phyloP scores from a whole-genome alignment of 176 grass and related monocot species.

The Oryza longistaminata region DNA sequence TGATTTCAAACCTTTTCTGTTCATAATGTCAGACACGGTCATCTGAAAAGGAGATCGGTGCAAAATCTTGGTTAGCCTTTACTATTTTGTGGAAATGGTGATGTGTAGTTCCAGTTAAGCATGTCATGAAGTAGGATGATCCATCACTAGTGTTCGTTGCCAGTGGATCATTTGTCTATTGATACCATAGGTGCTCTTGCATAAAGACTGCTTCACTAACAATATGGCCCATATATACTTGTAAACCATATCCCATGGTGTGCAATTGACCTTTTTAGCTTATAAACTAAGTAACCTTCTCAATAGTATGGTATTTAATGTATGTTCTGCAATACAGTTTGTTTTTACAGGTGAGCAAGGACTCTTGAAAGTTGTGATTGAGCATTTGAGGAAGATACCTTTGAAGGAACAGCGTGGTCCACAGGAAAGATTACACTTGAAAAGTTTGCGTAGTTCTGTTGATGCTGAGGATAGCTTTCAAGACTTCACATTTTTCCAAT shows the following conservation, averaged over 20 bases:
- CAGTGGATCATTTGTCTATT: constrained; percentile 22
- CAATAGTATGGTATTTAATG: constrained; percentile 34
- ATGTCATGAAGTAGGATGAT: constrained; percentile 15
- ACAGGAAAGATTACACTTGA: constrained; percentile 92
- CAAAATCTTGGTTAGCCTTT: constrained; percentile 11
- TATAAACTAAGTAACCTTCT: constrained; percentile 13
- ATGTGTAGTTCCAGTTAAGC: constrained; percentile 10
- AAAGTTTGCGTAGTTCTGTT: constrained; percentile 77
- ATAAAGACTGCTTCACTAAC: constrained; percentile 1
- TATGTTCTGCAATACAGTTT: constrained; percentile 68
- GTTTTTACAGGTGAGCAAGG: constrained; percentile 84
- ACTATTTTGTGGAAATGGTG: constrained; percentile 14
- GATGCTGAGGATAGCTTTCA: constrained; percentile 67
- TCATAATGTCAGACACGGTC: constrained; percentile 3
- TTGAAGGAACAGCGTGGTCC: constrained; percentile 92
- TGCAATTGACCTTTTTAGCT: constrained; percentile 23
- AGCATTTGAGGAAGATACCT: constrained; percentile 90
- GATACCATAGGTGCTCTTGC: constrained; percentile 14
- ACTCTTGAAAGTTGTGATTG: constrained; percentile 76
- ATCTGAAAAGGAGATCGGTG: neutral
- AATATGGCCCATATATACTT: neutral
- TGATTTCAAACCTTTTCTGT: constrained; percentile 14
- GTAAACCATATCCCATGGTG: constrained; percentile 3
- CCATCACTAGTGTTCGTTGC: neutral
- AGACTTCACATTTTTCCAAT: constrained; percentile 92